phyloP scores from a whole-genome alignment of 257 asterid species.

The Nicotiana obtusifolia region DNA sequence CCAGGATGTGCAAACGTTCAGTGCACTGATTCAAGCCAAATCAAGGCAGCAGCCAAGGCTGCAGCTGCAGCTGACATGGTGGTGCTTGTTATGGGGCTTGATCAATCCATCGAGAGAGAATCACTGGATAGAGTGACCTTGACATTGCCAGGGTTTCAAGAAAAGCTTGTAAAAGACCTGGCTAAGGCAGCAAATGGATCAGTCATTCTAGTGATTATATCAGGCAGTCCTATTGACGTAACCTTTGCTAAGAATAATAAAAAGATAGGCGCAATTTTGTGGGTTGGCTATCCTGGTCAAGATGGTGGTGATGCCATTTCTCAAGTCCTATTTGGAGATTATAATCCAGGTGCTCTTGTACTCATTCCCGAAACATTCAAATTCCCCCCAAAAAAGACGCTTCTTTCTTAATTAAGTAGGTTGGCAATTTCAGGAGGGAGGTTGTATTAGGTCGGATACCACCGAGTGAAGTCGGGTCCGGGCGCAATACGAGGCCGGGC shows the following conservation, averaged over 20 bases:
- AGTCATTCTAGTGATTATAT: slow-evolving; percentile 23
- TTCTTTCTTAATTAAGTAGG: background rate
- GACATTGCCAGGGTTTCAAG: slow-evolving; percentile 27
- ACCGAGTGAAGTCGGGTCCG: no score
- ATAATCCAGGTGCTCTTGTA: slow-evolving; percentile 23
- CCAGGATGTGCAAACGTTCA: slow-evolving; percentile 16
- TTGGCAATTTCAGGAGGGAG: no score
- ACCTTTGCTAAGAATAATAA: slow-evolving; percentile 11
- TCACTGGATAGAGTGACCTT: slow-evolving; percentile 21
- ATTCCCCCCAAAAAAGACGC: background rate
- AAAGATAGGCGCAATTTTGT: slow-evolving; percentile 18
- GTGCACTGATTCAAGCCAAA: slow-evolving; percentile 6
- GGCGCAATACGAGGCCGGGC: no score
- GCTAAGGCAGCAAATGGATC: slow-evolving; percentile 17
- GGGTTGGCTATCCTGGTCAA: slow-evolving; percentile 35
- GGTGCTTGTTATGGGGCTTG: slow-evolving; percentile 22
- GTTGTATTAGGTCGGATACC: no score
- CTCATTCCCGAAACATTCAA: background rate
- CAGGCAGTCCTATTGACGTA: slow-evolving; percentile 22
- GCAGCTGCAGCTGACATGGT: slow-evolving; percentile 19
- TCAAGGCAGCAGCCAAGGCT: slow-evolving; percentile 20
- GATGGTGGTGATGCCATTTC: slow-evolving; percentile 28
- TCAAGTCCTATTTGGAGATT: slow-evolving; percentile 24
- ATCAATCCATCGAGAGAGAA: slow-evolving; percentile 24
- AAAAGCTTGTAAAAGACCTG: slow-evolving; percentile 20